Evolutionary conservation across 768 basidiomycete species (phyloP).

Genomic region (Rubroboletus pulcherrimus): DNA sequence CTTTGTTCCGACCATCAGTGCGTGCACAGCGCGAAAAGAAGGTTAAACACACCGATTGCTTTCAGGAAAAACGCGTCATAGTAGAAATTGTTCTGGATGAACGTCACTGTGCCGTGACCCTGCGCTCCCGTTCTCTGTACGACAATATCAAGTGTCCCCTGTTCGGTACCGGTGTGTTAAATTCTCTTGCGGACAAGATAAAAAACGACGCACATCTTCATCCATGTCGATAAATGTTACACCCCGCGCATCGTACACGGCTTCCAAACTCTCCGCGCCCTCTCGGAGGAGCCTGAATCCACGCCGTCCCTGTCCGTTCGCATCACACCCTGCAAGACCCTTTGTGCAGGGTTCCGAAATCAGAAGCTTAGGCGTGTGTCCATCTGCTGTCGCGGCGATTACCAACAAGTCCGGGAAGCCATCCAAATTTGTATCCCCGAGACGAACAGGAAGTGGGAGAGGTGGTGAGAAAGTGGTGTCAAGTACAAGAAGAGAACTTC

Average conservation of each 20-base stretch:
- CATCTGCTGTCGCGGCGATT: constrained; percentile 43
- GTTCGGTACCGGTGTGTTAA: not conserved
- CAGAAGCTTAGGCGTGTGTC: constrained; percentile 56
- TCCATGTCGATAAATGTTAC: constrained; percentile 88
- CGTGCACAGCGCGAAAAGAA: not conserved
- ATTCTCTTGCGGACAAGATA: not conserved
- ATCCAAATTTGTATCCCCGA: constrained; percentile 90
- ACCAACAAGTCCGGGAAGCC: constrained; percentile 88
- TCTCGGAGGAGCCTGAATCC: constrained; percentile 58
- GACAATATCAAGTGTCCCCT: constrained; percentile 92
- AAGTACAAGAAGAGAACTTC: constrained; percentile 61
- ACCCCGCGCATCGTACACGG: constrained; percentile 73
- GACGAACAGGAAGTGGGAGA: constrained; percentile 71
- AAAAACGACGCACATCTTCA: constrained; percentile 71
- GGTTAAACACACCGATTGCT: constrained; percentile 67
- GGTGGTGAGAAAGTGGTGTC: constrained; percentile 64
- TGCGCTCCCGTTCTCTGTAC: constrained; percentile 77
- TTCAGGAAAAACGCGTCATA: constrained; percentile 99
- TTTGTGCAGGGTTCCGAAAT: constrained; percentile 59
- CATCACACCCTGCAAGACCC: constrained; percentile 55
- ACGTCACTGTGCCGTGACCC: constrained; percentile 59
- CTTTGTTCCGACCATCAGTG: constrained; percentile 42
- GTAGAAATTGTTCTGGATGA: constrained; percentile 96
- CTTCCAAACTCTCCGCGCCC: constrained; percentile 58
- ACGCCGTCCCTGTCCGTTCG: constrained; percentile 49